Conservation (phyloP, 1,139 yeast genomes). For the Pichia sp. region DNA sequence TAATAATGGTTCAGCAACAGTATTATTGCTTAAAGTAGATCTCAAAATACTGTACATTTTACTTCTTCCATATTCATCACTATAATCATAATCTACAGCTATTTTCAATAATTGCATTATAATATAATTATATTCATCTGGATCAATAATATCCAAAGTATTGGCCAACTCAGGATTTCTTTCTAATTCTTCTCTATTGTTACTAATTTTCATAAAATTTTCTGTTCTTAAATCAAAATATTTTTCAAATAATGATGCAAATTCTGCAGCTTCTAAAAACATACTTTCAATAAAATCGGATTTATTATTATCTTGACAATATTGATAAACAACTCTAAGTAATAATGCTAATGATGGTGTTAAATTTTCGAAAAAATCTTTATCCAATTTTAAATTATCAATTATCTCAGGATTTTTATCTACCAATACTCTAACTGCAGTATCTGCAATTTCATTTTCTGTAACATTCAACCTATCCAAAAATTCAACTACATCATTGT, state of each 20-base stretch:
- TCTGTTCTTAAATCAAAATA: constrained; percentile 45
- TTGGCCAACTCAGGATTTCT: constrained; percentile 15
- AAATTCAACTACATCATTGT: constrained; percentile 67
- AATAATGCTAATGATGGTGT: constrained; percentile 74
- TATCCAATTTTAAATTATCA: constrained; percentile 49
- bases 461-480: constrained; percentile 66
- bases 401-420: constrained; percentile 57
- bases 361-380: constrained; percentile 59
- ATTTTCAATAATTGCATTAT: constrained; percentile 66
- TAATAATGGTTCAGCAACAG: constrained; percentile 32
- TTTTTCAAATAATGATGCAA: constrained; percentile 53
- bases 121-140: constrained; percentile 64
- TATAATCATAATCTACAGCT: constrained; percentile 71
- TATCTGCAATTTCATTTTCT: constrained; percentile 57
- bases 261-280: constrained; percentile 74
- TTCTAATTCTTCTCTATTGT: constrained; percentile 17
- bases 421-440: constrained; percentile 61
- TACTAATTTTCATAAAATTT: constrained; percentile 33
- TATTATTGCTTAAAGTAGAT: constrained; percentile 44
- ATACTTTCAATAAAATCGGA: constrained; percentile 59
- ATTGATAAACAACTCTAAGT: constrained; percentile 59
- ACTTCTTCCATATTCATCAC: constrained; percentile 89
- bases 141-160: constrained; percentile 30
- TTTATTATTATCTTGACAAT: constrained; percentile 50
- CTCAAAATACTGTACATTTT: constrained; percentile 71